These are phyloP conservation scores for Gynostemma pentaphyllum DNA, from an alignment of 306 rosid species.

Conservation along the genomic window DNA sequence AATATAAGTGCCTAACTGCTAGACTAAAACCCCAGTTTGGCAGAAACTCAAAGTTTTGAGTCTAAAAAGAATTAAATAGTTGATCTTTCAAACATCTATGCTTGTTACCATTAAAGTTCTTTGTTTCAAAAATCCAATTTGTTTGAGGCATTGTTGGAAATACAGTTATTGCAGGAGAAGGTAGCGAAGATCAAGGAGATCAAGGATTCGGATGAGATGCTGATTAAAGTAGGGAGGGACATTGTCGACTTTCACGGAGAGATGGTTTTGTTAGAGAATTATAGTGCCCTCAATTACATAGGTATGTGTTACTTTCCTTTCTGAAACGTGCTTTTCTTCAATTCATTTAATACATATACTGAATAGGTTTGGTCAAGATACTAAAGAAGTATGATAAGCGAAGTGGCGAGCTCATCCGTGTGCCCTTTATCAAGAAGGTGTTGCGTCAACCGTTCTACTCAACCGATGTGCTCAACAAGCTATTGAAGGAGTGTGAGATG, in stretches of 20 bases:
- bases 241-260: slow-evolving; percentile 90
- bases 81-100: neutral
- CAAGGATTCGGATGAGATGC: slow-evolving; percentile 44
- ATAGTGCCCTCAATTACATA: slow-evolving; percentile 75
- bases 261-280: slow-evolving; percentile 84
- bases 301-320: slow-evolving; percentile 29
- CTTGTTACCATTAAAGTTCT: neutral
- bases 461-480: slow-evolving; percentile 55
- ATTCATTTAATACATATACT: neutral
- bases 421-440: slow-evolving; percentile 69
- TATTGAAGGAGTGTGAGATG: slow-evolving; percentile 67
- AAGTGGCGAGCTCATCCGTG: slow-evolving; percentile 56
- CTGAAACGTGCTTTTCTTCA: slow-evolving; percentile 9
- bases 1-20: too few species aligned
- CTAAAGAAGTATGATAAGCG: slow-evolving; percentile 85
- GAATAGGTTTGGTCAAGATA: slow-evolving; percentile 64
- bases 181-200: slow-evolving; percentile 34
- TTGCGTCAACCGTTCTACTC: slow-evolving; percentile 75
- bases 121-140: too few species aligned
- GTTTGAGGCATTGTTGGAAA: slow-evolving; percentile 8
- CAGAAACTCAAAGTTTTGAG: neutral
- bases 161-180: slow-evolving; percentile 63
- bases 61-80: neutral
- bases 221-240: slow-evolving; percentile 53
- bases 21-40: too few species aligned